These are phyloP conservation scores for Aspergillus sp. DNA, from an alignment of 2,329 filamentous ascomycete genomes.

Conservation along the genomic window DNA sequence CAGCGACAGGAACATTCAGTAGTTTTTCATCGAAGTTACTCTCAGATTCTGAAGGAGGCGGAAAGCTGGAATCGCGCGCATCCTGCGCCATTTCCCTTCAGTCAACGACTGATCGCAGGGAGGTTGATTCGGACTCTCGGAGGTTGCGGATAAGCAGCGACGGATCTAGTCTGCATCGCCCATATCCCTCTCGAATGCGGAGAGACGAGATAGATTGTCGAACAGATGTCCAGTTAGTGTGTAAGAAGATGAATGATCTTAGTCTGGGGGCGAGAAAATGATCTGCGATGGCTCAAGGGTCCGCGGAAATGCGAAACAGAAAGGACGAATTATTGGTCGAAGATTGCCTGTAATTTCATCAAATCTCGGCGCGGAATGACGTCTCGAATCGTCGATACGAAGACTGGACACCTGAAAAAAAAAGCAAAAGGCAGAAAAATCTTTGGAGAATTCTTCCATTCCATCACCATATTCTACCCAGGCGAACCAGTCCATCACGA, in stretches of 20 bases:
- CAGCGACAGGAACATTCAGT: conserved; percentile 14
- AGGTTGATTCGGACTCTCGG: conserved; percentile 16
- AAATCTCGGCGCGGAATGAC: conserved; percentile 17
- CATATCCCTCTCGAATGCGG: conserved; percentile 9
- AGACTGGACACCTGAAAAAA: not conserved
- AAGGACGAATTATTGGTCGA: too few relatives aligned
- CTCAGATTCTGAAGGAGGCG: conserved; percentile 12
- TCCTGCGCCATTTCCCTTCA: conserved; percentile 27
- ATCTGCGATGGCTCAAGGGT: too few relatives aligned
- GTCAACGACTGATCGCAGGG: conserved; percentile 13
- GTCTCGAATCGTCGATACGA: conserved; percentile 7
- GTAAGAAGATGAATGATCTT: too few relatives aligned
- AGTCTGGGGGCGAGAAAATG: too few relatives aligned
- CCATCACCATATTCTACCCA: too few relatives aligned
- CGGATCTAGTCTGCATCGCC: conserved; percentile 20
- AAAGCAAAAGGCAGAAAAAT: too few relatives aligned
- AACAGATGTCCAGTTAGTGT: too few relatives aligned
- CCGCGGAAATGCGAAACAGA: too few relatives aligned
- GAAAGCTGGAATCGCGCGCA: conserved; percentile 20
- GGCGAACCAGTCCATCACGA: too few relatives aligned
- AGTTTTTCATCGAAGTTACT: conserved; percentile 16
- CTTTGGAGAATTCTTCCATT: too few relatives aligned
- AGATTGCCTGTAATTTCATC: too few relatives aligned
- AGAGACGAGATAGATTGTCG: not conserved
- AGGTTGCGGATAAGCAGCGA: conserved; percentile 13